phyloP scores from a whole-genome alignment of 495 filamentous ascomycete species.

The Thozetella sp. region DNA sequence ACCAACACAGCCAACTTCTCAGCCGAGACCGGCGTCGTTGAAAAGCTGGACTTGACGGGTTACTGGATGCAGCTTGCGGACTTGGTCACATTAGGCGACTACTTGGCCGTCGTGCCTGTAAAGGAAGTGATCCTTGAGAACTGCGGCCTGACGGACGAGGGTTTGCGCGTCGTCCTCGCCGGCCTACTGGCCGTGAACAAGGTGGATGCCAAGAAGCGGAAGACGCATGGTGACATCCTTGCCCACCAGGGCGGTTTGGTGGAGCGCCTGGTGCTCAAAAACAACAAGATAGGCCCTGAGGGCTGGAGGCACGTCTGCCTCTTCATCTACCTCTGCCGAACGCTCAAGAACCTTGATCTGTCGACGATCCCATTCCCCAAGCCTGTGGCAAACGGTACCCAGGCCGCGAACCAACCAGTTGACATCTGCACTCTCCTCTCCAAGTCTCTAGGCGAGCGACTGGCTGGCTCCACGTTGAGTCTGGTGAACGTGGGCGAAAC shows the following conservation, averaged over 20 bases:
- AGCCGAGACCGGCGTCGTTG: constrained; percentile 67
- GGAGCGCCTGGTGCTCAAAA: constrained; percentile 87
- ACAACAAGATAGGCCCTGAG: constrained; percentile 82
- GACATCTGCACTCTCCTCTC: constrained; percentile 56
- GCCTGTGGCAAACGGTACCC: constrained; percentile 11
- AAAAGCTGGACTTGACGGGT: constrained; percentile 78
- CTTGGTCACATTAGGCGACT: constrained; percentile 85
- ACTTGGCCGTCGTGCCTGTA: constrained; percentile 90
- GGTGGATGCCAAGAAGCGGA: constrained; percentile 44
- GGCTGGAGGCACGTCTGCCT: constrained; percentile 92
- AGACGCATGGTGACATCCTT: constrained; percentile 35
- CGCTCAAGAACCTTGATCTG: constrained; percentile 83
- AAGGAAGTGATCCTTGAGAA: constrained; percentile 83
- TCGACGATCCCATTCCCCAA: constrained; percentile 83
- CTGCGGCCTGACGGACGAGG: constrained; percentile 83
- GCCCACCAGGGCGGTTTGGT: constrained; percentile 65
- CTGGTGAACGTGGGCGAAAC: constrained; percentile 84
- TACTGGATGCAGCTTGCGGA: constrained; percentile 84
- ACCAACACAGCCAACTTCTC: constrained; percentile 63
- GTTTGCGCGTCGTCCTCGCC: constrained; percentile 81
- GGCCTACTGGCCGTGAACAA: constrained; percentile 82
- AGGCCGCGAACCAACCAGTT: constrained; percentile 14
- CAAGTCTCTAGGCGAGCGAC: constrained; percentile 73
- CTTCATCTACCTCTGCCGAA: constrained; percentile 87
- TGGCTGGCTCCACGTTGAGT: constrained; percentile 75